Evolutionary conservation across 441 rosid genomes (phyloP).

Genomic region (Eruca vesicaria): DNA sequence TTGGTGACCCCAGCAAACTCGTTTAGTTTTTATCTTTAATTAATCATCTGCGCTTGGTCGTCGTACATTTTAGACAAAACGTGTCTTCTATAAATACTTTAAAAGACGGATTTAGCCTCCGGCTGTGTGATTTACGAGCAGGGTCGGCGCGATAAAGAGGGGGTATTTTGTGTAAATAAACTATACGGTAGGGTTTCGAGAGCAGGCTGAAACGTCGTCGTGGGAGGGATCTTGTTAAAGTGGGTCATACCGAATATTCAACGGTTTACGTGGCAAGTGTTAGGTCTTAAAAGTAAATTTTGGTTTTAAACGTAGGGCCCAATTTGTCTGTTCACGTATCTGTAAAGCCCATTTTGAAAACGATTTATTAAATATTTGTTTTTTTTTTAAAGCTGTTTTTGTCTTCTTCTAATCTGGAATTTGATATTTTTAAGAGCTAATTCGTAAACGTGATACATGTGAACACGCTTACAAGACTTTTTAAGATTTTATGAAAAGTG

Average conservation of each 20-base stretch:
- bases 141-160: slow-evolving; percentile 16
- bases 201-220: slow-evolving; percentile 9
- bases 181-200: slow-evolving; percentile 19
- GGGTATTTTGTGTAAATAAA: slow-evolving; percentile 18
- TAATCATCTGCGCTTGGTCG: not conserved
- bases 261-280: slow-evolving; percentile 20
- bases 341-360: slow-evolving; percentile 28
- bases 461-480: slow-evolving; percentile 7
- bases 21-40: not conserved
- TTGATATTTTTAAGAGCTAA: not conserved
- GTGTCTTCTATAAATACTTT: not conserved
- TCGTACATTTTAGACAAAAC: slow-evolving; percentile 9
- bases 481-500: not conserved
- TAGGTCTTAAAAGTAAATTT: not conserved
- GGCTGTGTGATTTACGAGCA: not conserved
- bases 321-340: slow-evolving; percentile 32
- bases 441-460: slow-evolving; percentile 22
- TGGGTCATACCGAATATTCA: slow-evolving; percentile 35
- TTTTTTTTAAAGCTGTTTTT: not conserved
- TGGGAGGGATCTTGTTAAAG: slow-evolving; percentile 16
- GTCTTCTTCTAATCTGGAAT: slow-evolving; percentile 9
- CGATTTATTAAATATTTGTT: not conserved
- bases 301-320: slow-evolving; percentile 9
- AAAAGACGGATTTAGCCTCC: slow-evolving; percentile 14
- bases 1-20: slow-evolving; percentile 31